Evolutionary conservation across 2,329 filamentous ascomycete genomes (phyloP), one percentile per base, ranked within the genome.

Genomic region (Elsinoe arachidis): DNA sequence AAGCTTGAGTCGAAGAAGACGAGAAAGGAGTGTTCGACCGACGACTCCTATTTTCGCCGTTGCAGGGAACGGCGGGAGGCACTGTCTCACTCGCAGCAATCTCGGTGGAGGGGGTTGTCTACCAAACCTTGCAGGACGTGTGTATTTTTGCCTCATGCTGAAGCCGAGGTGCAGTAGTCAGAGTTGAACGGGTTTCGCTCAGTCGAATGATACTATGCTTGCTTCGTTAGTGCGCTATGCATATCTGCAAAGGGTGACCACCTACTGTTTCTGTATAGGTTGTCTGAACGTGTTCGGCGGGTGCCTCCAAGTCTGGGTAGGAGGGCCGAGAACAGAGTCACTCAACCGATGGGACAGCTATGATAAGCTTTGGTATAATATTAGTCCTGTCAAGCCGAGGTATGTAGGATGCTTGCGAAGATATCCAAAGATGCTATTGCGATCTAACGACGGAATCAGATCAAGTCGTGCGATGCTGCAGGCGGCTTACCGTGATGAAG

Each of bases 1-100:
- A 34, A 37, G 26, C 23, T 33, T 37, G 34, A 9, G 26, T 17
- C 9, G 47, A 35, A 35, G 47, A 37, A 52, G 47, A 23, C 34
- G 11, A 34, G 34, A 52, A 17, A 37, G 47, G 30, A 52, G 47
- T 35, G 47, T 21, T 52, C 47, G 34, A 15, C 34, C 47, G 47
- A 37, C 30, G 47, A 52, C 47, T 35, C 33, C 33, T 51, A 51
- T 34, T 51, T 26, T 37, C 14, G n/a, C 15, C 41, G 41, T 44
- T 44, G 14, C 23, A 17, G 17, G 23, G 41, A 44, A 44, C 41
- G 14, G 23, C 19, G 4, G 41, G 41, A 12, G n/a, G 19, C 41
- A 46, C 41, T 46, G 41, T 46, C 41, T 46, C 26, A 30, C 5
- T 30, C 41, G 41, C 41, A 34, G n/a, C 47, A 52, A 52, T 52